Evolutionary conservation across 345 rosid species (phyloP), one percentile per base, ranked within the genome.

Genomic region (Linum tenue): DNA sequence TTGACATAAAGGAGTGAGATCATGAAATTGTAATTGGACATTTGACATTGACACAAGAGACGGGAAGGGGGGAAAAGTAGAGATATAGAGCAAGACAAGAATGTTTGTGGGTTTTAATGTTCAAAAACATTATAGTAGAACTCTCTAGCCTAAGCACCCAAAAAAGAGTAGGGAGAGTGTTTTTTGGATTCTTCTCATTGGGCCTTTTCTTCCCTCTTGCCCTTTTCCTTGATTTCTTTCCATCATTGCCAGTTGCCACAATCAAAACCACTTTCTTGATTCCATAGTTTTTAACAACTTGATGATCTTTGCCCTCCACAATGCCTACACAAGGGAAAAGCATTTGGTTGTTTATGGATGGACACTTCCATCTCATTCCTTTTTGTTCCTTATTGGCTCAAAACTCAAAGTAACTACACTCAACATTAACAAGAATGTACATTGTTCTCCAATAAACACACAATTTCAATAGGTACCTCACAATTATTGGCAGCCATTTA

Each of bases 1-100:
- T 48, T 48, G 53, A 48, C 53, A 48, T 48, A 48, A 48, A 48
- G 53, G 53, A 48, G 53, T 48, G 53, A 48, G 53, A 48, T 48
- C 53, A 48, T 48, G 53, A 15, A 48, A 12, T 12, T 7, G 50
- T 7, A 11, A 43, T 22, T 7, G 50, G 50, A 4, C 1, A 43
- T 43, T 43, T 43, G 50, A 43, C 50, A 43, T 43, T 43, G 50
- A 43, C 50, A 11, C 10, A 43, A 43, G 10, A 11, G 50, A 43
- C 2, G 53, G 14, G 3, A 48, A 9, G 53, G 1, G 12, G 8
- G 44, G 1, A 41, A 9, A 48, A 9, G 12, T 2, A 48, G 9
- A 48, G 14, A 48, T 48, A 48, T 12, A 48, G 3, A 48, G 11
- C 53, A 48, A 48, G 14, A 7, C 11, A 3, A 22, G 31, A 22